Evolutionary conservation across 192 early-diverging fungal species (phyloP), one percentile per base, ranked within the genome.

Genomic region (Linnemannia hyalina): DNA sequence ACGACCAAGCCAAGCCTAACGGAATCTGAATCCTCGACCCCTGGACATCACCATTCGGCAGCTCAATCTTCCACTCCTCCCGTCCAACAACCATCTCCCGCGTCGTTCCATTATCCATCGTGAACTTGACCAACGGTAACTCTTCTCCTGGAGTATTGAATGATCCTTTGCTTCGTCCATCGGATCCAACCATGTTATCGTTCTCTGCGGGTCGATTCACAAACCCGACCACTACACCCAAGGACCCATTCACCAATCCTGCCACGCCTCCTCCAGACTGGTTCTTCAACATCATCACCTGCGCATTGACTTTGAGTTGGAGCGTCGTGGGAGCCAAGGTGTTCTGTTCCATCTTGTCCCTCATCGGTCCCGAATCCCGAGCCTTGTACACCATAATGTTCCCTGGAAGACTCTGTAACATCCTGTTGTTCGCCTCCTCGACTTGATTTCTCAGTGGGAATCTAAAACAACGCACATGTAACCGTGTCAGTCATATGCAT

Each of bases 221-320:
- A 74, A 69, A 63, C 68, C 85, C 80, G 52, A 75, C 7, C 78
- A 87, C 65, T 10, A 96, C 90, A 32, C 96, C 96, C 9, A 94
- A 89, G 65, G 92, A 93, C 40, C 96, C 96, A 81, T 97, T 97
- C 70, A 97, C 95, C 26, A 97, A 83, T 1, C 82, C 85, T 16
- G 77, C 68, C 5, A 70, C 9, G 5, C 83, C 75, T 4, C 79
- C 80, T 38, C 84, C 84, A 13, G 90, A 91, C 32, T 93, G 89
- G 78, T 96, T 95, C 75, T 94, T 94, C 26, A 95, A 77, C 70
- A 98, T 87, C 95, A 97, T 97, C 10, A 98, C 97, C 80, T 97
- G 97, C 4, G 96, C 94, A 72, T 89, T 82, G 18, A 88, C 32
- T 88, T 97, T 97, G 42, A 98, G 89, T 36, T 92, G 88, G 23